Conservation (phyloP, 768 basidiomycete genomes). For the Pleurotus eryngii region DNA sequence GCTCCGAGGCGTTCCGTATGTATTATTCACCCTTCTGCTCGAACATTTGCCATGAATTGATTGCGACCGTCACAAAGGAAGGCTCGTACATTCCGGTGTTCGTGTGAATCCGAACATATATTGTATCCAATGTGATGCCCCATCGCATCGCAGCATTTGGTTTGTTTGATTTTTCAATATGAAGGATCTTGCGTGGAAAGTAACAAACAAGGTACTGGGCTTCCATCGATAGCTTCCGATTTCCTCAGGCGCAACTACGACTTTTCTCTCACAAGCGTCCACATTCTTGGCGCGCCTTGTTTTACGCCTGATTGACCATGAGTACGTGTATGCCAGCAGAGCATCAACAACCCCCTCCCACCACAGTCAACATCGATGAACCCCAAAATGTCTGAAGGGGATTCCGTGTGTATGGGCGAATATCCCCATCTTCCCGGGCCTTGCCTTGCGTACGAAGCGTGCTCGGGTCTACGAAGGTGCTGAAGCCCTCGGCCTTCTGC, state of each 20-base stretch:
- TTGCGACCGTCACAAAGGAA: background rate
- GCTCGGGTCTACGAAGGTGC: background rate
- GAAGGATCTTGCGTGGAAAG: background rate
- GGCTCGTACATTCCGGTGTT: background rate
- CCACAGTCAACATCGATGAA: background rate
- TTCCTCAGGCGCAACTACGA: background rate
- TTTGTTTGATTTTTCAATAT: background rate
- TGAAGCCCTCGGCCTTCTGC: background rate
- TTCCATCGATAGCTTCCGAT: slow-evolving; percentile 4
- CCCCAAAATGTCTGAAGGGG: background rate
- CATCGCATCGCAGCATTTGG: background rate
- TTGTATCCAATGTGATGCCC: background rate
- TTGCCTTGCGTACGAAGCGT: slow-evolving; percentile 5
- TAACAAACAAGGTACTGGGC: background rate
- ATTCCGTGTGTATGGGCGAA: background rate
- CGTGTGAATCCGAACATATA: background rate
- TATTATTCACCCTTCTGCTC: background rate
- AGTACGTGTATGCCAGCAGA: background rate
- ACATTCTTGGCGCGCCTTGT: background rate
- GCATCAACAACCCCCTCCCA: background rate
- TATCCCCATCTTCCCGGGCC: background rate
- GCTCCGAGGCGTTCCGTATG: background rate
- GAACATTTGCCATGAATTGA: background rate
- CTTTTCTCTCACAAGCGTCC: background rate
- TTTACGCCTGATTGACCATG: background rate